A percentile compares a stretch with the other conserved stretches of the same genome.
Evolutionary conservation across 2,329 filamentous ascomycete species (phyloP).

Genomic region (Penicillium capsulatum): DNA sequence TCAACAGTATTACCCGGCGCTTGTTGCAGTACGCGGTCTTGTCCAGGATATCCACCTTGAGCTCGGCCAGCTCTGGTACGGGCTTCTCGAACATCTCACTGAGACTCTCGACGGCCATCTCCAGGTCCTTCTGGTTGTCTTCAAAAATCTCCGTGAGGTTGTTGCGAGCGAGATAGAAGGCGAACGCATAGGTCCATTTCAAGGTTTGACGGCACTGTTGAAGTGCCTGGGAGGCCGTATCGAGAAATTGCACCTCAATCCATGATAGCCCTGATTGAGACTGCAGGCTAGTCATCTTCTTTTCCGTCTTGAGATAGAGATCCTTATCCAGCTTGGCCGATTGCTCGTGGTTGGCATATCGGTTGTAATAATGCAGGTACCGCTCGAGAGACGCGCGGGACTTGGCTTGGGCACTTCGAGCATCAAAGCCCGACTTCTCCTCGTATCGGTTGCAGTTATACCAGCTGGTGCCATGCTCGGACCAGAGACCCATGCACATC

Average conservation of each 20-base stretch:
- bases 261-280: conserved; percentile 93
- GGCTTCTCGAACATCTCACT: conserved; percentile 99
- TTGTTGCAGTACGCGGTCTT: conserved; percentile 98
- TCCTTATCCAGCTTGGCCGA: conserved; percentile 95
- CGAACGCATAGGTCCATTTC: conserved; percentile 99
- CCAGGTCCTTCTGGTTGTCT: conserved; percentile 96
- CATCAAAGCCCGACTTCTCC: conserved; percentile 88
- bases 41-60: conserved; percentile 98
- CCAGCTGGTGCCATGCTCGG: conserved; percentile 97
- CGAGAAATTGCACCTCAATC: conserved; percentile 98
- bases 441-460: conserved; percentile 99
- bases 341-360: conserved; percentile 98
- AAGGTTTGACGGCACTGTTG: conserved; percentile 97
- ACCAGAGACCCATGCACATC: conserved; percentile 99
- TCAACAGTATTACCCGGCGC: conserved; percentile 79
- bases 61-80: conserved; percentile 72
- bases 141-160: conserved; percentile 97
- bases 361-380: conserved; percentile 99
- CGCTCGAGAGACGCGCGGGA: conserved; percentile 86
- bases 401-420: conserved; percentile 84
- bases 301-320: conserved; percentile 91
- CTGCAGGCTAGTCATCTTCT: conserved; percentile 97
- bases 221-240: conserved; percentile 85
- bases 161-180: conserved; percentile 93
- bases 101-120: conserved; percentile 92